Conservation (phyloP, 2,329 filamentous ascomycete genomes). For the Penicillium janthinellum region DNA sequence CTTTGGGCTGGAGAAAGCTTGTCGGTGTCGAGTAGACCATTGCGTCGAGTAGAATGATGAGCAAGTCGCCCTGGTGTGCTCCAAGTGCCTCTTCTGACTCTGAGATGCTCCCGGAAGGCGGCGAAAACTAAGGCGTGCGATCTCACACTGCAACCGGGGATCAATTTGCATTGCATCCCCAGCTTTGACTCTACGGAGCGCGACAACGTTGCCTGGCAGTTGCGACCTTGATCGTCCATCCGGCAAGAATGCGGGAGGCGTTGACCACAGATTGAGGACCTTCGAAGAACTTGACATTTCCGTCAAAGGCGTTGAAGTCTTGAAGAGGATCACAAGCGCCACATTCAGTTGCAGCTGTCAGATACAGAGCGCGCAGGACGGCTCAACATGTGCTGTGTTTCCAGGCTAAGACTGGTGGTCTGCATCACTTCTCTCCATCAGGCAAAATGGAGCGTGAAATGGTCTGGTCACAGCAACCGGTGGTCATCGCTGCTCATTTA, state of each 20-base stretch:
- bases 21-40: background rate
- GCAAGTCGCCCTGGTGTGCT: background rate
- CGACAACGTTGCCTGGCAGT: background rate
- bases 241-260: conserved; percentile 7
- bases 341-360: background rate
- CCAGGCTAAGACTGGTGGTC: background rate
- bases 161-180: background rate
- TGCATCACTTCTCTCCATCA: background rate
- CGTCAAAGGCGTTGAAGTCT: background rate
- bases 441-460: background rate
- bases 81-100: background rate
- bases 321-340: background rate
- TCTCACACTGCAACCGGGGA: conserved; percentile 14
- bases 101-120: no score
- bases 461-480: no score
- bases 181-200: background rate
- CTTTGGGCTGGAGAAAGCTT: background rate
- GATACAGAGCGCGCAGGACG: no score
- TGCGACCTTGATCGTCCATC: conserved; percentile 1
- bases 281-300: conserved; percentile 1
- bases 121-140: no score
- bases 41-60: background rate
- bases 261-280: conserved; percentile 2
- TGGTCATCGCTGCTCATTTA: no score
- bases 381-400: background rate